Evolutionary conservation across 192 early-diverging fungal genomes (phyloP).

Genomic region (Haplosporangium gracile): DNA sequence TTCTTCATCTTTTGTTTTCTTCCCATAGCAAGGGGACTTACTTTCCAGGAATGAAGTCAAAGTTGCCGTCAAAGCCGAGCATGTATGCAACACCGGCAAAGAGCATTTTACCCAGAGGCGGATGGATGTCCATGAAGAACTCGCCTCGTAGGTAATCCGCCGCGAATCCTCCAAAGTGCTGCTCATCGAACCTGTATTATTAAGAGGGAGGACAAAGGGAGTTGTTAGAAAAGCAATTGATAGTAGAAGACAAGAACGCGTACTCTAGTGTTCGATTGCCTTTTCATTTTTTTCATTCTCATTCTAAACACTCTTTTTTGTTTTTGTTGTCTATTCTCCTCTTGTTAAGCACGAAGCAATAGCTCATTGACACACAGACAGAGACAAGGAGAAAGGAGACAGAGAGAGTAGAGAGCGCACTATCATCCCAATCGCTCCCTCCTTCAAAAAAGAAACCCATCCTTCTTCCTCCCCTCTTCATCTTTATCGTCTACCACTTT

Average conservation of each 20-base stretch:
- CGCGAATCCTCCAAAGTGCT: constrained; percentile 94
- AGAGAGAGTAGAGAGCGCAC: not conserved
- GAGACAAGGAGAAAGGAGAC: not conserved
- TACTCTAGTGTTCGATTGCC: no score
- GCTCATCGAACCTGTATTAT: constrained; percentile 83
- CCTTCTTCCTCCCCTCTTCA: not conserved
- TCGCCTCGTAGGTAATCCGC: constrained; percentile 86
- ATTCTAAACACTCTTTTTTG: not conserved
- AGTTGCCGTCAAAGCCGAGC: constrained; percentile 85
- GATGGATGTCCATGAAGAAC: constrained; percentile 97
- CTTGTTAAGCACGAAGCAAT: not conserved
- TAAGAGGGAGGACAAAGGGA: not conserved
- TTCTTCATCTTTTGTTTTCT: no score
- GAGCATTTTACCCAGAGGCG: constrained; percentile 90
- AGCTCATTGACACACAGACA: not conserved
- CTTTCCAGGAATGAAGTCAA: constrained; percentile 89
- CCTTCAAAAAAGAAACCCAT: not conserved
- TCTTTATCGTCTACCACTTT: not conserved
- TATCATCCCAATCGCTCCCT: not conserved
- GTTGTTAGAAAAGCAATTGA: not conserved
- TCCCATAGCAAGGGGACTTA: constrained; percentile 29
- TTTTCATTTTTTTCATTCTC: not conserved
- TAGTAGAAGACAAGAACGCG: no score
- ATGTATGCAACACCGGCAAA: constrained; percentile 74
- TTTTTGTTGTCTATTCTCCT: not conserved